Percentiles rank a stretch among this genome's conserved stretches.
phyloP scores from a whole-genome alignment of 345 rosid species.

The Sisymbrium altissimum region DNA sequence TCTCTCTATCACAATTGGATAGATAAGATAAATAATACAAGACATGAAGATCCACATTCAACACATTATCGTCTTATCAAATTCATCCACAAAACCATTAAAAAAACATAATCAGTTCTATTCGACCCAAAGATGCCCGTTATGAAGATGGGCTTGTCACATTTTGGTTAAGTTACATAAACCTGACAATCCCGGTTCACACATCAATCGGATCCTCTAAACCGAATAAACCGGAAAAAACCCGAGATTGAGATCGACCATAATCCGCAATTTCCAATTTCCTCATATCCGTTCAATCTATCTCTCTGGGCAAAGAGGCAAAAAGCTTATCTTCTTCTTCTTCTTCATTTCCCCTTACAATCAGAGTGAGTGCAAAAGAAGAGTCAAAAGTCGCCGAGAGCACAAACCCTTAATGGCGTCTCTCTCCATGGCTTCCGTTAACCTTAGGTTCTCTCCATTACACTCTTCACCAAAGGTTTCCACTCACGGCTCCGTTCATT shows the following conservation, averaged over 20 bases:
- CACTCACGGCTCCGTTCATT: conserved; percentile 37
- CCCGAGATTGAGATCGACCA: neutral
- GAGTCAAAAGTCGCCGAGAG: conserved; percentile 14
- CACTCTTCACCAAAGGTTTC: conserved; percentile 29
- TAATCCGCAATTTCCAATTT: neutral
- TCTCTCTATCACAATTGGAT: no score
- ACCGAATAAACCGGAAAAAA: conserved; percentile 19
- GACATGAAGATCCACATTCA: neutral
- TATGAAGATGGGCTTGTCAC: neutral
- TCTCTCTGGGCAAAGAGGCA: neutral
- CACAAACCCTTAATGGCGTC: conserved; percentile 56
- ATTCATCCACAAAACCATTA: neutral
- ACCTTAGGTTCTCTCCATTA: conserved; percentile 30
- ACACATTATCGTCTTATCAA: neutral
- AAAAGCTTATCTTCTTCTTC: conserved; percentile 25
- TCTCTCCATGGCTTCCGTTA: conserved; percentile 42
- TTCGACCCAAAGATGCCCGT: no score
- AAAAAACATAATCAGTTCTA: no score
- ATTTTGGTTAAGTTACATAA: neutral
- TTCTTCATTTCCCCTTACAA: neutral
- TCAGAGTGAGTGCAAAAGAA: neutral
- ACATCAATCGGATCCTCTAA: neutral
- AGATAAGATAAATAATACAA: neutral
- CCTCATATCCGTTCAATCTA: neutral
- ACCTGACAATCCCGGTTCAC: neutral